Conservation (phyloP, 2,329 filamentous ascomycete genomes). For the Grosmannia huntii region DNA sequence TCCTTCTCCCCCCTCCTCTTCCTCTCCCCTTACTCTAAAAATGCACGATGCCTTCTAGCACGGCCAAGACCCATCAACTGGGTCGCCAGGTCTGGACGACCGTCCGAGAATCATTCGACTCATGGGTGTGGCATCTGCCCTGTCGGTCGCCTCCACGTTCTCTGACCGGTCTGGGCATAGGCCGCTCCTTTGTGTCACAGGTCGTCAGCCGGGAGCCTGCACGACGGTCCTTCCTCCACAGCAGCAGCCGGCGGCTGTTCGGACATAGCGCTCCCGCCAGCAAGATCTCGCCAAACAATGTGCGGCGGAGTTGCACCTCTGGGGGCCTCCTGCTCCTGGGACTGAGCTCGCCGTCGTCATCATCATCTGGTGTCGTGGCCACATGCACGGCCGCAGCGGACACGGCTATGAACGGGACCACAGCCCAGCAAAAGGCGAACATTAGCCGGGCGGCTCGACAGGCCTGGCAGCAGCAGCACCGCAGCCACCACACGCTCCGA, state of each 20-base stretch:
- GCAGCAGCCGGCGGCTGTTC: constrained; percentile 5
- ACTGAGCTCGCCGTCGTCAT: constrained; percentile 24
- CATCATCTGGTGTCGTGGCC: constrained; percentile 24
- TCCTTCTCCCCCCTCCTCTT: no score
- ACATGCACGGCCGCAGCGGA: constrained; percentile 27
- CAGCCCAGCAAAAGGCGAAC: constrained; percentile 16
- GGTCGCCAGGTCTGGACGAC: constrained; percentile 22
- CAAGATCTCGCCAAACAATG: constrained; percentile 22
- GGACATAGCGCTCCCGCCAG: not conserved
- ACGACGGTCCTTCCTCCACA: constrained; percentile 3
- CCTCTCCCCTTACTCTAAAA: not conserved
- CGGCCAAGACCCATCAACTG: constrained; percentile 20
- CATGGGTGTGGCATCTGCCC: constrained; percentile 1
- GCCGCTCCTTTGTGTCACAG: constrained; percentile 3
- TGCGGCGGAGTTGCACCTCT: constrained; percentile 39
- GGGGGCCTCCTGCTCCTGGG: constrained; percentile 41
- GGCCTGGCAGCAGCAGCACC: constrained; percentile 19
- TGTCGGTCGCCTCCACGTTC: not conserved
- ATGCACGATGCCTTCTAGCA: constrained; percentile 21
- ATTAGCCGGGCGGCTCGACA: constrained; percentile 23
- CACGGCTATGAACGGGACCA: constrained; percentile 17
- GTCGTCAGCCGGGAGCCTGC: not conserved
- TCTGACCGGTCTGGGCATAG: constrained; percentile 5
- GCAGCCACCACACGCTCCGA: constrained; percentile 6
- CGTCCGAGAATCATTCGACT: constrained; percentile 17